Base-by-base conservation (phyloP, 192 early-diverging fungal genomes). In the Coemansia sp. region DNA sequence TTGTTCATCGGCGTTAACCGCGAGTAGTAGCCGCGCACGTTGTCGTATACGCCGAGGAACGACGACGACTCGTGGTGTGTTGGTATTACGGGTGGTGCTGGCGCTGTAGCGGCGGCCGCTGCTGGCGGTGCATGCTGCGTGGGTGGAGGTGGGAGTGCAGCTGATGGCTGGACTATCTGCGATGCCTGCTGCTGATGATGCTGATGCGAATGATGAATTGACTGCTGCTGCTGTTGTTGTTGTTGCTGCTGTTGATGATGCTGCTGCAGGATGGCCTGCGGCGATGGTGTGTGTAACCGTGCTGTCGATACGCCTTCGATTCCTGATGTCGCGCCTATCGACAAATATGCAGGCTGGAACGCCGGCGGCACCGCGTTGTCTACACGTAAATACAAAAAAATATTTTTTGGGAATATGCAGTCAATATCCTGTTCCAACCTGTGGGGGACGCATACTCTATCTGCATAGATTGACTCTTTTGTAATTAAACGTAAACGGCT, bases 21-120 rank as follows among this genome's bases (percentile, higher is more conserved):
- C 67, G 74, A 71, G 46, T 78, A 78, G 62, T 78, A 78, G 18
- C 74, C 66, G 44, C 74, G 67, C 59, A 78, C 74, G 55, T 71
- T 78, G 40, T 78, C 74, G 34, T 78, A 78, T 21, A 78, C 69
- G 9, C 65, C 65, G 23, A 57, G 39, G 25, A 78, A 70, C 30
- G 74, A 62, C 61, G 59, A 17, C 54, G 53, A 55, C 39, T 43
- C 42, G 55, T 41, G 43, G 42, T 57, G 53, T n/a, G n/a, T n/a
- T n/a, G n/a, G n/a, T n/a, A n/a, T n/a, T n/a, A n/a, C n/a, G n/a
- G n/a, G n/a, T n/a, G n/a, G n/a, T n/a, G n/a, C n/a, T n/a, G n/a
- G n/a, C n/a, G n/a, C n/a, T n/a, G n/a, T n/a, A n/a, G n/a, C n/a
- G n/a, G n/a, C n/a, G n/a, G n/a, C n/a, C n/a, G n/a, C n/a, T n/a